Evolutionary conservation across 352 stramenopile species (phyloP).

Genomic region (Blastocystis sp.): DNA sequence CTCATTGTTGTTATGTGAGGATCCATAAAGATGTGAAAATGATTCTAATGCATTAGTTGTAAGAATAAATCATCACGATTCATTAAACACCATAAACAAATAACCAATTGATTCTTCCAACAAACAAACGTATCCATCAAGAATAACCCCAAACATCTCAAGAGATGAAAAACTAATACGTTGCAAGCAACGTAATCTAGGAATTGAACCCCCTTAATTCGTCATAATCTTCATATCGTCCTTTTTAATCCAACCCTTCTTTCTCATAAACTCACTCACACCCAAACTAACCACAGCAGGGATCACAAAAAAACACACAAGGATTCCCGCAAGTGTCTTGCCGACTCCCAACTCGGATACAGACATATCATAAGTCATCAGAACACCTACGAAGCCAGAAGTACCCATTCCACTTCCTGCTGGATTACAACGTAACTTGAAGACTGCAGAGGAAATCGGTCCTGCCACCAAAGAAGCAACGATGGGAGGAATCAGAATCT

Average conservation of each 20-base stretch:
- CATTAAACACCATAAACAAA: neutral
- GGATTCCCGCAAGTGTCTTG: constrained; percentile 2
- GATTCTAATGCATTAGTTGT: too few species aligned
- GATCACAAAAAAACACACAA: constrained; percentile 32
- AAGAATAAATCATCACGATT: too few species aligned
- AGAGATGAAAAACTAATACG: neutral
- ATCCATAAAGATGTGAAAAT: too few species aligned
- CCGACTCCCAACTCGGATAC: constrained; percentile 1
- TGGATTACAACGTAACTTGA: constrained; percentile 37
- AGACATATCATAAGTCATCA: constrained; percentile 49
- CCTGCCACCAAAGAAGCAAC: constrained; percentile 20
- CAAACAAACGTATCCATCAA: constrained; percentile 34
- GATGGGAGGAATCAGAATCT: constrained; percentile 52
- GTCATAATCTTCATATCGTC: constrained; percentile 51
- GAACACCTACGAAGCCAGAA: constrained; percentile 38
- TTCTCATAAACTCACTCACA: constrained; percentile 48
- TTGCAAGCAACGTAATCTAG: constrained; percentile 31
- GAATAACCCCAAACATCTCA: constrained; percentile 40
- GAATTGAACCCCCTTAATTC: neutral
- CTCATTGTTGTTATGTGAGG: too few species aligned
- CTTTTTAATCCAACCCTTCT: constrained; percentile 64
- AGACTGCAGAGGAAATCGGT: constrained; percentile 19
- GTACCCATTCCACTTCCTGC: constrained; percentile 56
- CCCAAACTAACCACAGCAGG: constrained; percentile 31
- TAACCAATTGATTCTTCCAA: neutral